Base-by-base conservation (phyloP, 805 yeast species). In the Myxozyma neotropica region DNA sequence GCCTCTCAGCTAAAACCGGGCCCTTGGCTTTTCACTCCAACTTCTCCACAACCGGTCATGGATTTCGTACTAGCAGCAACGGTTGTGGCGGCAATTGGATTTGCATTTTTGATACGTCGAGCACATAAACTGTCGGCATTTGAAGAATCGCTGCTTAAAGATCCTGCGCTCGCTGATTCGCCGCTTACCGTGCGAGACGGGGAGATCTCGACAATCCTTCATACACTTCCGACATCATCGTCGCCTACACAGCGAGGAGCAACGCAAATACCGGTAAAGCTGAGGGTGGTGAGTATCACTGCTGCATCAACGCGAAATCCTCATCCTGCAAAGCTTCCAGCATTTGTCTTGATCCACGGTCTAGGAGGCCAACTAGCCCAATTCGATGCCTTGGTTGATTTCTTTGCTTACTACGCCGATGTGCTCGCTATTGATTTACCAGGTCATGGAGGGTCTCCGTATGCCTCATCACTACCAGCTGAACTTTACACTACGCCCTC, bases 311-410 rank as follows among this genome's bases (percentile, higher is more conserved):
- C 55, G 15, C 49, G 65, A 19, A 61, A 61, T 39, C 57, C 62
- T 8, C 54, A 47, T 35, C 62, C 65, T 5, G 59, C 57, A 6
- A n/a, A 31, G 19, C 47, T 83, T 42, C 95, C 95, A 0, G 75
- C 85, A 1, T 72, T 87, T 4, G 73, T 89, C 1, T 82, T 90
- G 57, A 70, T 92, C 19, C 97, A 91, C 75, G 98, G 98, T 0
- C 73, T 93, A 21, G 98, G 97, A 1, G 98, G 98, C 1, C 93
- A 86, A 67, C 76, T 88, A 70, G 83, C 89, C 23, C 97, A 91
- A 71, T 92, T 92, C 71, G 94, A 88, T 68, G 84, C 86, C 0
- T 74, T 89, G 39, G 73, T 89, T 6, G 85, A 83, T 27, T 76
- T 83, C 53, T 81, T 88, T 65, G 75, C 86, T 35, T 84, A 82